These are phyloP conservation scores for Sambucus nigra DNA, from an alignment of 129 eudicot species.

Conservation along the genomic window DNA sequence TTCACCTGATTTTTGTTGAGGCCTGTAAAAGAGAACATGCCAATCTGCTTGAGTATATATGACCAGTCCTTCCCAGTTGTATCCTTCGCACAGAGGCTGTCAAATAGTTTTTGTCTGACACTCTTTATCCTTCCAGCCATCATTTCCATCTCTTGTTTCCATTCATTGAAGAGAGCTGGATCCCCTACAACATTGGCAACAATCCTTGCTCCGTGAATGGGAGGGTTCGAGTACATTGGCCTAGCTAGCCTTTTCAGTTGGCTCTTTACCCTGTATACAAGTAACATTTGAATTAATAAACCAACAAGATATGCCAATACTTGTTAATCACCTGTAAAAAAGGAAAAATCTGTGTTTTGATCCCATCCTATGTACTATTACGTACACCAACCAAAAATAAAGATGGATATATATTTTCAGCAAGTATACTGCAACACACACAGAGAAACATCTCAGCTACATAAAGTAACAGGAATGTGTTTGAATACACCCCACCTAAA, in stretches of 20 bases:
- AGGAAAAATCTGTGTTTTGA: too few relatives aligned
- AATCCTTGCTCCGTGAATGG: slow-evolving; percentile 91
- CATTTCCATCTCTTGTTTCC: slow-evolving; percentile 96
- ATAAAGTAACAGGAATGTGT: too few relatives aligned
- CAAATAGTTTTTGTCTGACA: slow-evolving; percentile 78
- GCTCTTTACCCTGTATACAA: slow-evolving; percentile 70
- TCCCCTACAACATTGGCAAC: slow-evolving; percentile 88
- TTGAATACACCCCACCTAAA: too few relatives aligned
- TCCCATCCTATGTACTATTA: too few relatives aligned
- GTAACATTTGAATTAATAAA: not conserved
- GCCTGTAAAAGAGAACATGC: slow-evolving; percentile 98
- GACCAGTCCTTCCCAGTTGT: slow-evolving; percentile 93
- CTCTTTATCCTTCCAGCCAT: slow-evolving; percentile 98
- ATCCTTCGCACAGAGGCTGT: slow-evolving; percentile 63
- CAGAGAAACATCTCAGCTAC: too few relatives aligned
- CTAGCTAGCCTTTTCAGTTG: slow-evolving; percentile 93
- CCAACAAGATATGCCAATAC: not conserved
- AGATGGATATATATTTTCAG: too few relatives aligned
- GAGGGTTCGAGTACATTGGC: slow-evolving; percentile 99
- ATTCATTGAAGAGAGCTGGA: slow-evolving; percentile 70
- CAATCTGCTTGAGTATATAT: slow-evolving; percentile 82
- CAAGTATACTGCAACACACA: too few relatives aligned
- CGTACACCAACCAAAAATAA: too few relatives aligned
- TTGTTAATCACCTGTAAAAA: too few relatives aligned
- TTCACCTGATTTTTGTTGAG: slow-evolving; percentile 83